A percentile compares a stretch with the other conserved stretches of the same genome.
Conservation (phyloP, 192 early-diverging fungal species). For the Entomortierella chlamydospora region DNA sequence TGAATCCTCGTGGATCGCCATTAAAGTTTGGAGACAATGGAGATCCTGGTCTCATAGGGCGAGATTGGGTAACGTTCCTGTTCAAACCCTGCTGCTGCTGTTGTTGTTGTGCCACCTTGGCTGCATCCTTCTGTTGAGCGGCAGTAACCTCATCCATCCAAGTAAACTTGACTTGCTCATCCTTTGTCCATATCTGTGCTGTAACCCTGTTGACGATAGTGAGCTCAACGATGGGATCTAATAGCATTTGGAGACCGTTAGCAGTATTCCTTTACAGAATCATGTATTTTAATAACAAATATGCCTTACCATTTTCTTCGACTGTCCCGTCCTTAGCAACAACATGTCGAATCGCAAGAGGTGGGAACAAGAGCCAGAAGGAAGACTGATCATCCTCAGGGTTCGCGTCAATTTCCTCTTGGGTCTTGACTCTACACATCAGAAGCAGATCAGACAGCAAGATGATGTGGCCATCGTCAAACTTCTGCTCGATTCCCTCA, state of each 20-base stretch:
- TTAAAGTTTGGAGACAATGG: constrained; percentile 36
- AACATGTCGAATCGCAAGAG: constrained; percentile 59
- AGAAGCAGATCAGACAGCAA: constrained; percentile 60
- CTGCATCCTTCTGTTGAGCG: constrained; percentile 30
- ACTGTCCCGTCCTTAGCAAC: constrained; percentile 41
- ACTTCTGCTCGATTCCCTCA: constrained; percentile 34
- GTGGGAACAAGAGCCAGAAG: constrained; percentile 60
- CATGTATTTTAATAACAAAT: neutral
- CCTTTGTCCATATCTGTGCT: constrained; percentile 28
- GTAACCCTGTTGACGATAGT: constrained; percentile 49
- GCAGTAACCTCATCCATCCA: constrained; percentile 43
- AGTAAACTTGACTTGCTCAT: constrained; percentile 33
- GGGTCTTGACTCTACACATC: constrained; percentile 55
- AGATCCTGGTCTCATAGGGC: constrained; percentile 35
- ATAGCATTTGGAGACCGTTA: no score
- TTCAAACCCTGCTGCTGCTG: constrained; percentile 35
- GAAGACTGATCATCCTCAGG: constrained; percentile 37
- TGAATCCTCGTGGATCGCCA: constrained; percentile 14
- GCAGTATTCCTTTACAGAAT: no score
- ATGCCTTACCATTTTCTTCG: constrained; percentile 41
- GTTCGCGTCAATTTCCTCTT: constrained; percentile 49
- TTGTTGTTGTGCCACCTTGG: constrained; percentile 26
- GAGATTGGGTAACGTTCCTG: constrained; percentile 17
- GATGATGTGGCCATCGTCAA: constrained; percentile 54
- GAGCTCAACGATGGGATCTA: constrained; percentile 42